These are phyloP conservation scores for Nematodospora valgi DNA, from an alignment of 805 yeast species.

Conservation along the genomic window DNA sequence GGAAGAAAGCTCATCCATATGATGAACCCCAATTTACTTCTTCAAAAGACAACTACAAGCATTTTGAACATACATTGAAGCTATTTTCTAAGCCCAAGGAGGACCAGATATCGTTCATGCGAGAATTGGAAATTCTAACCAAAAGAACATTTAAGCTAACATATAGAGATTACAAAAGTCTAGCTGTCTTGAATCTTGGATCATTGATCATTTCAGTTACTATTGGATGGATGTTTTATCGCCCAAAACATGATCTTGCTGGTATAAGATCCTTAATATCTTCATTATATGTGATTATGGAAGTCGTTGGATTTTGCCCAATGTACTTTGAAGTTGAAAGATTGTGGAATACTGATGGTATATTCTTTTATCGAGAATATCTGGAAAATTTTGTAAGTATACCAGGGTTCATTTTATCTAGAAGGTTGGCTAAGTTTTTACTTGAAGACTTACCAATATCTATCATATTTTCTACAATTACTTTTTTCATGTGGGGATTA, in stretches of 20 bases:
- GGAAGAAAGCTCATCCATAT: slow-evolving; percentile 14
- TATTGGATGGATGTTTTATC: slow-evolving; percentile 76
- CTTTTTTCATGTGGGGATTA: slow-evolving; percentile 79
- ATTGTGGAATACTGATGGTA: slow-evolving; percentile 36
- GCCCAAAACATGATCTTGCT: slow-evolving; percentile 54
- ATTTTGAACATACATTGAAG: slow-evolving; percentile 10
- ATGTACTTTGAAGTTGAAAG: slow-evolving; percentile 38
- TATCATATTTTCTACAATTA: slow-evolving; percentile 53
- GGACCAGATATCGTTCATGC: slow-evolving; percentile 22
- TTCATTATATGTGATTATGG: slow-evolving; percentile 32
- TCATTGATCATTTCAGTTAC: slow-evolving; percentile 50
- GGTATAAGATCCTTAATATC: slow-evolving; percentile 62
- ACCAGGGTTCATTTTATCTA: slow-evolving; percentile 60
- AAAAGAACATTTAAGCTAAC: slow-evolving; percentile 31
- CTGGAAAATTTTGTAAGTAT: slow-evolving; percentile 66
- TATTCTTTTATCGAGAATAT: slow-evolving; percentile 52
- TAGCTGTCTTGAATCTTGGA: slow-evolving; percentile 37
- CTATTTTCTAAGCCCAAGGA: slow-evolving; percentile 12
- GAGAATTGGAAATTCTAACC: slow-evolving; percentile 31
- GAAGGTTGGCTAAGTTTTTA: slow-evolving; percentile 62
- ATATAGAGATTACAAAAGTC: slow-evolving; percentile 30
- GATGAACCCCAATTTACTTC: background rate
- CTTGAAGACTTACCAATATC: slow-evolving; percentile 69
- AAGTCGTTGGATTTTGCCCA: slow-evolving; percentile 39
- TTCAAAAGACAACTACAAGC: slow-evolving; percentile 1